Conservation (phyloP, 2,329 filamentous ascomycete genomes). For the Botryotinia globosa region DNA sequence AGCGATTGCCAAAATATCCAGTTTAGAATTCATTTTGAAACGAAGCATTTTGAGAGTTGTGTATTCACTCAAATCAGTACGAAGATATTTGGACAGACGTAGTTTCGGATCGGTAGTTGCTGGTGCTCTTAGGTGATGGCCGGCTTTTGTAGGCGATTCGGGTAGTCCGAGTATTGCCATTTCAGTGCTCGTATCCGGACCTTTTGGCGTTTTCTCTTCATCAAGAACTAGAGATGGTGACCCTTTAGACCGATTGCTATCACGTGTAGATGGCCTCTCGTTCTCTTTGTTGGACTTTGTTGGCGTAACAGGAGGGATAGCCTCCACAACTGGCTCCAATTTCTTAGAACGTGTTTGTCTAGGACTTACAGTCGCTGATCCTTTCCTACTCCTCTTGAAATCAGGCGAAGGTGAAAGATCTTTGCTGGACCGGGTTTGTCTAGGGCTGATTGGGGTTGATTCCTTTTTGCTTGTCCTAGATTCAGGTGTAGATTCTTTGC, state of each 20-base stretch:
- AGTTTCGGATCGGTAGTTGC: slow-evolving; percentile 31
- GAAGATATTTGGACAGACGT: slow-evolving; percentile 31
- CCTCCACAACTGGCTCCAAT: slow-evolving; percentile 3
- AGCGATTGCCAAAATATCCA: slow-evolving; percentile 56
- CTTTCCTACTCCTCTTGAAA: background rate
- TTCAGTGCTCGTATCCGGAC: slow-evolving; percentile 37
- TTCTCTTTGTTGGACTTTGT: slow-evolving; percentile 10
- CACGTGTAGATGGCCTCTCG: background rate
- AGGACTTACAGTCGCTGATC: background rate
- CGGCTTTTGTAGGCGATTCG: slow-evolving; percentile 30
- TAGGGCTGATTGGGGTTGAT: background rate
- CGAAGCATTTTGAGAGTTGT: slow-evolving; percentile 52
- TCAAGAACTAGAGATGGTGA: slow-evolving; percentile 30
- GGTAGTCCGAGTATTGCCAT: slow-evolving; percentile 29
- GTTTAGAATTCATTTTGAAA: slow-evolving; percentile 47
- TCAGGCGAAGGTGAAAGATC: slow-evolving; percentile 2
- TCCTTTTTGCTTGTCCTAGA: background rate
- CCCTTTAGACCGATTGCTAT: background rate
- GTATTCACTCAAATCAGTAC: slow-evolving; percentile 50
- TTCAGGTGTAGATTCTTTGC: background rate
- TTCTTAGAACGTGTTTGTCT: slow-evolving; percentile 17
- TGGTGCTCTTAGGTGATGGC: slow-evolving; percentile 27
- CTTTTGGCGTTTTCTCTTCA: slow-evolving; percentile 27
- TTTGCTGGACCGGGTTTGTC: background rate
- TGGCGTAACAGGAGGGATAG: slow-evolving; percentile 11